A percentile compares a stretch with the other conserved stretches of the same genome.
phyloP scores from a whole-genome alignment of 129 eudicot species.

The Sambucus nigra region DNA sequence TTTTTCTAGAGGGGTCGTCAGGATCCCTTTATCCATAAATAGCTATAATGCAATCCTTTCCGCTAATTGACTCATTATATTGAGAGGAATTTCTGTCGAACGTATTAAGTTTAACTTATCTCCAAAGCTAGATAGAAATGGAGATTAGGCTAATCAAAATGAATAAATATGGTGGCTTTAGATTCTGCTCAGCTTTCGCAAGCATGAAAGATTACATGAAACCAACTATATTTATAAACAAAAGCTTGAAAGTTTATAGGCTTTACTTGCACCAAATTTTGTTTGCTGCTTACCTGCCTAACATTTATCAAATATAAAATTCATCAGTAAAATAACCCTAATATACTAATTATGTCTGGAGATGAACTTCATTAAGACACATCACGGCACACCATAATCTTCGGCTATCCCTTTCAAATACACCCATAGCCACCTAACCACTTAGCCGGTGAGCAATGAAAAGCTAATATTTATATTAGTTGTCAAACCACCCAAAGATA shows the following conservation, averaged over 20 bases:
- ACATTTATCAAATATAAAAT: neutral
- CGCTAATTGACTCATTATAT: no score
- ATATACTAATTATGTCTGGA: no score
- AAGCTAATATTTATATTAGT: constrained; percentile 2
- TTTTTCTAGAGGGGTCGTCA: no score
- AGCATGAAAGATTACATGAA: neutral
- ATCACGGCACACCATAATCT: constrained; percentile 2
- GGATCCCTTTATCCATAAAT: no score
- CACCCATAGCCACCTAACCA: neutral
- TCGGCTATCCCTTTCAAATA: constrained; percentile 3
- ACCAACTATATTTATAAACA: neutral
- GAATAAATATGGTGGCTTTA: constrained; percentile 19
- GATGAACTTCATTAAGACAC: constrained; percentile 1
- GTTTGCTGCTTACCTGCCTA: constrained; percentile 5
- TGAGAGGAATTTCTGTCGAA: no score
- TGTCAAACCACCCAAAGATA: constrained; percentile 10
- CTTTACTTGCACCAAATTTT: neutral
- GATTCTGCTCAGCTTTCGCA: constrained; percentile 16
- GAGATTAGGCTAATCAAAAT: neutral
- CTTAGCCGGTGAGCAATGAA: neutral
- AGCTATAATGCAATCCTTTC: no score
- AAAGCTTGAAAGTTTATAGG: neutral
- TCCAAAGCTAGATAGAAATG: neutral
- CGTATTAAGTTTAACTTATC: no score
- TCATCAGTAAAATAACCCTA: neutral